Base-by-base conservation (phyloP, 2,329 filamentous ascomycete genomes). In the Aspergillus sp. region DNA sequence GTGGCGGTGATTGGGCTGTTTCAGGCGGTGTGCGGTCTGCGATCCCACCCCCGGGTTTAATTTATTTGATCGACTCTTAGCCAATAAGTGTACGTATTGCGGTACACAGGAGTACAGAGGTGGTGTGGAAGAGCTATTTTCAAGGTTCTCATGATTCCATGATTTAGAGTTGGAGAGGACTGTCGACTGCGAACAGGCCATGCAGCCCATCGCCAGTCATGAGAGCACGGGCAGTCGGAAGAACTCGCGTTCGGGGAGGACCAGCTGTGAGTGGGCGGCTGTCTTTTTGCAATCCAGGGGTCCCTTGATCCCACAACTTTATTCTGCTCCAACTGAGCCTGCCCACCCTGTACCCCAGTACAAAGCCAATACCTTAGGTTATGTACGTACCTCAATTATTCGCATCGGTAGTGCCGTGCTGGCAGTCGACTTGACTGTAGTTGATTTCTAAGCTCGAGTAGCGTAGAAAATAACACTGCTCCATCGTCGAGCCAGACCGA, bases 161-260 rank as follows among this genome's bases (percentile, higher is more conserved):
- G 27, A 31, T 31, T 9, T 3, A 9, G 27, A 44, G 11, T n/a
- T 37, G 35, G 35, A 37, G 15, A 37, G 14, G 14, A 37, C 12
- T 37, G 3, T 37, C 35, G 35, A 37, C 35, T 37, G 35, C 9
- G 35, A 37, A 37, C 12, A 46, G 44, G 21, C n/a, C 27, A 31
- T 31, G 27, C 27, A 31, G 27, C 9, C 9, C 33, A 6, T 40
- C 7, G 17, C 54, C 47, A 56, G 54, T 52, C 27, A 53, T 41
- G 24, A 41, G 39, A 35, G 55, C 49, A 14, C 41, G 44, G 50
- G 35, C 21, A 45, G 35, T 43, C 35, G 51, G 55, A 53, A 37
- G 50, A 52, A 56, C 47, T 45, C 54, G 54, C 54, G 55, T 53
- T 57, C 55, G 44, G 46, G 39, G 56, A n/a, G 43, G 52, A 27